Conservation (phyloP, 371 early-diverging fungal species). For the Mortierella polycephala region DNA sequence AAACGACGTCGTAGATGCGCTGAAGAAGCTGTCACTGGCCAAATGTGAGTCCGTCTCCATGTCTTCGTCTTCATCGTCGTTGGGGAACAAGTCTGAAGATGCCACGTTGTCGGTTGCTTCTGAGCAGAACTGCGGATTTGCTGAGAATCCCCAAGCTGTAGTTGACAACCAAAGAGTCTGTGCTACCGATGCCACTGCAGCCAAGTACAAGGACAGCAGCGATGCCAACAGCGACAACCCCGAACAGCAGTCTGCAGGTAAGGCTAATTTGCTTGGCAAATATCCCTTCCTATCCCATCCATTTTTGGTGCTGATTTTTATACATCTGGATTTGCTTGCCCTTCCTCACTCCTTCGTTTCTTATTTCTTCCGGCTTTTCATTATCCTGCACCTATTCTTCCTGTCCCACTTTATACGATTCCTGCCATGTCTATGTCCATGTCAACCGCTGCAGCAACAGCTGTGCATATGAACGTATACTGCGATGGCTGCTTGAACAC, state of each 20-base stretch:
- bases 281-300: not conserved
- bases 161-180: no score
- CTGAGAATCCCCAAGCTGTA: no score
- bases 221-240: not conserved
- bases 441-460: not conserved
- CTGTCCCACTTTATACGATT: not conserved
- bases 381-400: not conserved
- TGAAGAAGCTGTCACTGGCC: slow-evolving; percentile 8
- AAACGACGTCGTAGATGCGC: not conserved
- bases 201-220: not conserved
- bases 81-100: no score
- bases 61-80: no score
- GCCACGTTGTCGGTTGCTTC: no score
- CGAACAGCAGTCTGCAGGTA: not conserved
- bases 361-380: no score
- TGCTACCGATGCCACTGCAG: no score
- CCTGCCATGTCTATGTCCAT: no score
- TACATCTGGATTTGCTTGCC: not conserved
- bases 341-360: not conserved
- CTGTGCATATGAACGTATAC: slow-evolving; percentile 38
- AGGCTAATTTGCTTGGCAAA: not conserved
- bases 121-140: no score
- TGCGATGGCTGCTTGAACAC: slow-evolving; percentile 62
- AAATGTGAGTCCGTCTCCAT: not conserved
- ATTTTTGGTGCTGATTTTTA: slow-evolving; percentile 29